Evolutionary conservation across 306 rosid species (phyloP), one percentile per base, ranked within the genome.

Genomic region (Sicyos baderoa): DNA sequence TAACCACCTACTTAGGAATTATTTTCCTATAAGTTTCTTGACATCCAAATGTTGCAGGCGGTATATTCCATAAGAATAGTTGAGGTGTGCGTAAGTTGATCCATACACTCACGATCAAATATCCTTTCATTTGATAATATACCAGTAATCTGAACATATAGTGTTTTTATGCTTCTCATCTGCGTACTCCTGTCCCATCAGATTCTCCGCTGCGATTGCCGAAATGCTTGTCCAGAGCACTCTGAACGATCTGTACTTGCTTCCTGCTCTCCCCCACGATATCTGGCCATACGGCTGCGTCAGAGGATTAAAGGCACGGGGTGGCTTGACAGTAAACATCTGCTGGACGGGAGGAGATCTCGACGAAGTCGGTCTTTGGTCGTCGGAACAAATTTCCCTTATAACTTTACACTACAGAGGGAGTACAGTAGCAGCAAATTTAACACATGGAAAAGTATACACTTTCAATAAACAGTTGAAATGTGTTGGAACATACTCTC

Each of bases 141-240:
- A 29, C 19, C 17, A 69, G 50, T 48, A 50, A 17, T 23, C 56
- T 68, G 37, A 68, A 8, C 57, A 52, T n/a, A 9, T 32, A 52
- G 15, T 25, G 9, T 3, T 52, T 3, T 51, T 27, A 52, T 5
- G 7, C 47, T 53, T 6, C 9, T 70, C 14, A 1, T 53, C 2
- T 69, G 21, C 27, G 75, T 77, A 66, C 18, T 44, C 5, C 12
- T 25, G 76, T 21, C 58, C 13, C 16, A 42, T 27, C 80, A 88
- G 89, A 14, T 88, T 88, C 74, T 53, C 81, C 35, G 86, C 90
- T 1, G 86, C 84, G 29, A 74, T 86, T 22, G 82, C 90, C n/a
- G 90, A 86, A 77, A 79, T 86, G 86, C 84, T 86, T 22, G 76
- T 83, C 18, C 90, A 86, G 76, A 86, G 90, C 78, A 83, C 84